Evolutionary conservation across 192 early-diverging fungal genomes (phyloP).

Genomic region (Rhizophagus sp.): DNA sequence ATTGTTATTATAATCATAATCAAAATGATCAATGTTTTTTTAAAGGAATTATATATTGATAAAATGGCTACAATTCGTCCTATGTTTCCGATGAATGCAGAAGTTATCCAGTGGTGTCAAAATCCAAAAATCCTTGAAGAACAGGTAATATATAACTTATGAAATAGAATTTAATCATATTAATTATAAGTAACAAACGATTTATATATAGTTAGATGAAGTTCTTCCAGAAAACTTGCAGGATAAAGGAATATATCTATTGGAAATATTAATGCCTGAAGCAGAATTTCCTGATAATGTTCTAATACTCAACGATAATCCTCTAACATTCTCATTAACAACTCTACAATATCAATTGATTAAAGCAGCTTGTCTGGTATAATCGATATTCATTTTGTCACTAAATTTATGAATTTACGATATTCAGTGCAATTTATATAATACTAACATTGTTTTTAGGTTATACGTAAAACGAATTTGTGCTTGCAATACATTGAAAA

Average conservation of each 20-base stretch:
- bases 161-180: not conserved
- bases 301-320: not conserved
- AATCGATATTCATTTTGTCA: not conserved
- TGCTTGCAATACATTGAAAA: conserved; percentile 8
- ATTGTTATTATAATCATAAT: too few relatives aligned
- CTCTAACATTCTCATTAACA: not conserved
- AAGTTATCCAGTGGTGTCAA: conserved; percentile 3
- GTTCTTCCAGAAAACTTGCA: not conserved
- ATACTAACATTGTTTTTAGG: not conserved
- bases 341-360: conserved; percentile 10
- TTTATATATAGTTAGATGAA: not conserved
- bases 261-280: not conserved
- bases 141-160: not conserved
- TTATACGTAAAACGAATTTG: conserved; percentile 10
- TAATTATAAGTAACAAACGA: not conserved
- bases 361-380: not conserved
- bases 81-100: not conserved
- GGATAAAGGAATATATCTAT: not conserved
- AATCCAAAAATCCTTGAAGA: not conserved
- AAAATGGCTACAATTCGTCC: conserved; percentile 8
- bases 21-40: too few relatives aligned
- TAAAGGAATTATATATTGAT: not conserved
- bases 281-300: not conserved
- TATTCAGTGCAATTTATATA: not conserved
- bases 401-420: not conserved